A percentile compares a stretch with the other conserved stretches of the same genome.
Conservation (phyloP, 73 alveolate genomes). For the Symbiodinium natans region DNA sequence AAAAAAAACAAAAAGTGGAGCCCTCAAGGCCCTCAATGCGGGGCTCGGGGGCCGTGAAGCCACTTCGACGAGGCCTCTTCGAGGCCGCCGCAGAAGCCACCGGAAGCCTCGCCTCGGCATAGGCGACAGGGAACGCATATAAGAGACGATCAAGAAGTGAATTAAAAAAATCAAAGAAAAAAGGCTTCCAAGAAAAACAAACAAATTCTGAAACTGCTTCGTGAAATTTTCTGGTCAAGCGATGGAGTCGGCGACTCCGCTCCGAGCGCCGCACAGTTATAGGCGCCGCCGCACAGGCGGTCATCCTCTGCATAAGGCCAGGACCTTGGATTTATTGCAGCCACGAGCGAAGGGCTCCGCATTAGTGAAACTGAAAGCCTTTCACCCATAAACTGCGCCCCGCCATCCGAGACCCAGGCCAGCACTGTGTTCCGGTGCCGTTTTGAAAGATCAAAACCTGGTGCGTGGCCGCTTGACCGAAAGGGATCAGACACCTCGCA, state of each 20-base stretch:
- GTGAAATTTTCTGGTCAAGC: no score
- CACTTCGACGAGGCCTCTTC: no score
- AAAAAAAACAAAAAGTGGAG: no score
- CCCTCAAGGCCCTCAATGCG: no score
- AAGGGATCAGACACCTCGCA: no score
- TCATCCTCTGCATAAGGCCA: slow-evolving; percentile 88
- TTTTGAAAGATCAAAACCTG: slow-evolving; percentile 44
- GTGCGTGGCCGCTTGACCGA: no score
- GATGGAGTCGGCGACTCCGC: no score
- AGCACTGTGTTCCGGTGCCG: slow-evolving; percentile 63
- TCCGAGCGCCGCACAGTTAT: slow-evolving; percentile 30
- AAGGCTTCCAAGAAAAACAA: not conserved
- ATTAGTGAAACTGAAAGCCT: not conserved
- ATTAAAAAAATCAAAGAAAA: not conserved
- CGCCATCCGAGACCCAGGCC: slow-evolving; percentile 2
- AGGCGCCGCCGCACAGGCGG: slow-evolving; percentile 90
- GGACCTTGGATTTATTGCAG: slow-evolving; percentile 4
- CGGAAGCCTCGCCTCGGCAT: slow-evolving; percentile 38
- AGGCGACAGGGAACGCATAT: not conserved
- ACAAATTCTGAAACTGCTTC: not conserved
- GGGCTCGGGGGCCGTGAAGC: no score
- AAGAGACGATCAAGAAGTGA: not conserved
- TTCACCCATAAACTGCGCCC: no score
- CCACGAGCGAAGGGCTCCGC: not conserved
- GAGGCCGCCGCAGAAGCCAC: slow-evolving; percentile 87